A percentile compares a stretch with the other conserved stretches of the same genome.
Evolutionary conservation across 768 basidiomycete genomes (phyloP).

Genomic region (Chiua virens): DNA sequence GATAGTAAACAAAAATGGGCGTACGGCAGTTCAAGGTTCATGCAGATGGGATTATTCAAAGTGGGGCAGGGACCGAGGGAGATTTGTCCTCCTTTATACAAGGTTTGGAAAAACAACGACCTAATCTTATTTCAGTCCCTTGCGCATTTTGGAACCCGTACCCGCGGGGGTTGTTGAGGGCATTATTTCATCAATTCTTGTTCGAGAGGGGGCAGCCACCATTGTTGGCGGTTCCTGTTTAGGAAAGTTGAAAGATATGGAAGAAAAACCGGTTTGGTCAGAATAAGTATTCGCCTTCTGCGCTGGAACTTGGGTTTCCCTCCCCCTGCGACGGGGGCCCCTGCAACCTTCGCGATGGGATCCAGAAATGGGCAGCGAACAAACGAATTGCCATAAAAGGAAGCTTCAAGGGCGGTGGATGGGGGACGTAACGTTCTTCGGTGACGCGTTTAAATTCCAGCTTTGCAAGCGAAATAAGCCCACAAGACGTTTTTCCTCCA

Average conservation of each 20-base stretch:
- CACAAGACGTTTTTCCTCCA: conserved; percentile 18
- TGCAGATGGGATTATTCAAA: conserved; percentile 19
- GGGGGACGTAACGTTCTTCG: conserved; percentile 33
- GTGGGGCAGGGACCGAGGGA: conserved; percentile 30
- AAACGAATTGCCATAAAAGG: conserved; percentile 37
- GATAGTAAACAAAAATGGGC: conserved; percentile 32
- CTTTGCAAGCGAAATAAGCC: conserved; percentile 27
- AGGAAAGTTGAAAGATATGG: conserved; percentile 35
- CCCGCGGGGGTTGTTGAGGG: conserved; percentile 15
- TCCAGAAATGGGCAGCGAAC: conserved; percentile 35
- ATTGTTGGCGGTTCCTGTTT: conserved; percentile 32
- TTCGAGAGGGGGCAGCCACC: conserved; percentile 14
- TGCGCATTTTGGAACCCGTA: conserved; percentile 25
- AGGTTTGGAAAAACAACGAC: conserved; percentile 27
- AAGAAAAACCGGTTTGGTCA: conserved; percentile 28
- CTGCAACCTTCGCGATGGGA: conserved; percentile 24
- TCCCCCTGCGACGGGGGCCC: conserved; percentile 29
- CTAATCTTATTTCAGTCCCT: conserved; percentile 29
- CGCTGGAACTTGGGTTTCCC: conserved; percentile 31
- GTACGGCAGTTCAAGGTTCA: conserved; percentile 39
- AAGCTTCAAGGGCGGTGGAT: conserved; percentile 35
- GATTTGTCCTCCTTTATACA: conserved; percentile 32
- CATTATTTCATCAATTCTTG: too few relatives aligned
- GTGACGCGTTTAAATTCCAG: conserved; percentile 32
- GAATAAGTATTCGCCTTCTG: conserved; percentile 34